phyloP scores from a whole-genome alignment of 345 rosid genomes.

The Citrus inodora region DNA sequence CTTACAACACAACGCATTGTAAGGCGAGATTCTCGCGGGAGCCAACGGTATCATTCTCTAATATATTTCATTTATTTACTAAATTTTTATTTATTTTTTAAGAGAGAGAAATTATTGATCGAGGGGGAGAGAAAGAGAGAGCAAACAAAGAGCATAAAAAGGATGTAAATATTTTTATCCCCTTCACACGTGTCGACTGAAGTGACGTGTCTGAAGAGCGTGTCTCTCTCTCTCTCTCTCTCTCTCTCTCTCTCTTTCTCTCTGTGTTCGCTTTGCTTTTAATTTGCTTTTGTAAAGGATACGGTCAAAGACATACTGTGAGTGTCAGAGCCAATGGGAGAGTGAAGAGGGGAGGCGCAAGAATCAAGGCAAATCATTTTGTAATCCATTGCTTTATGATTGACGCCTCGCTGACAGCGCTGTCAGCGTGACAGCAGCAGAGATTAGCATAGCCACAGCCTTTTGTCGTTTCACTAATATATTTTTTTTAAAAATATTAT shows the following conservation, averaged over 20 bases:
- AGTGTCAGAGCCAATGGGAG: constrained; percentile 17
- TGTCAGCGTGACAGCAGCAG: constrained; percentile 33
- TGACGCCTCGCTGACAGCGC: constrained; percentile 54
- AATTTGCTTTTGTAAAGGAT: neutral
- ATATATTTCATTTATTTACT: neutral
- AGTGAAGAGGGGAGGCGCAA: constrained; percentile 1
- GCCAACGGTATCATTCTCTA: constrained; percentile 10
- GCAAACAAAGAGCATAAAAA: constrained; percentile 29
- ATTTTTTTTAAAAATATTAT: neutral
- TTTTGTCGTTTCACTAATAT: constrained; percentile 33
- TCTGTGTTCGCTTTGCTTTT: too few species aligned
- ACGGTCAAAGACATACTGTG: constrained; percentile 40
- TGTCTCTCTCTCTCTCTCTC: neutral
- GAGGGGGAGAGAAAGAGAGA: neutral
- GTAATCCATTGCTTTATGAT: constrained; percentile 72
- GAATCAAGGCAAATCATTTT: constrained; percentile 47
- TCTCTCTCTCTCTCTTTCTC: neutral
- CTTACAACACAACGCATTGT: constrained; percentile 26
- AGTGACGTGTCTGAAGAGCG: constrained; percentile 17
- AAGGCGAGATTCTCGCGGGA: constrained; percentile 65
- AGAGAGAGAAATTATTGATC: constrained; percentile 12
- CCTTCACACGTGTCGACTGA: constrained; percentile 42
- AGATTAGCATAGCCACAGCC: constrained; percentile 12
- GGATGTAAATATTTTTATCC: neutral
- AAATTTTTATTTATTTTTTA: neutral